Evolutionary conservation across 1,139 yeast species (phyloP).

Genomic region (Hansenula sp.): DNA sequence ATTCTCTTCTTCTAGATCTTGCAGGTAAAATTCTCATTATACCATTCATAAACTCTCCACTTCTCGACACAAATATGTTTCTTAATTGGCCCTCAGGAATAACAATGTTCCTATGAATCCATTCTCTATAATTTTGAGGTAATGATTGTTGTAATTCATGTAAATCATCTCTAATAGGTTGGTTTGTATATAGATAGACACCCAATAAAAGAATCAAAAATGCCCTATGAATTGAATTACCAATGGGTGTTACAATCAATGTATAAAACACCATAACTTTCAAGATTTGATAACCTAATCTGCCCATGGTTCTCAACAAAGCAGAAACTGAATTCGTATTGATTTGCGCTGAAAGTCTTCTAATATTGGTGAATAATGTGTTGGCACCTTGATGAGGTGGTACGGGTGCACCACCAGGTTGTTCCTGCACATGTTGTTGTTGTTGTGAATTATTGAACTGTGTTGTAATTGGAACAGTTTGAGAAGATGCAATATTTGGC

Average conservation of each 20-base stretch:
- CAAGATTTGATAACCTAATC: not conserved
- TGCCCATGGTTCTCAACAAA: not conserved
- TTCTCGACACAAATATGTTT: not conserved
- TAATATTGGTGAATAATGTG: not conserved
- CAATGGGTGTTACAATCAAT: not conserved
- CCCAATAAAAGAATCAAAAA: not conserved
- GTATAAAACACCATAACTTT: not conserved
- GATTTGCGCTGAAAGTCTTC: not conserved
- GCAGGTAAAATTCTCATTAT: not conserved
- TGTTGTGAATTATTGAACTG: not conserved
- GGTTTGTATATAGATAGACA: not conserved
- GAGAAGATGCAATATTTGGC: not conserved
- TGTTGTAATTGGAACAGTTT: not conserved
- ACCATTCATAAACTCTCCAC: not conserved
- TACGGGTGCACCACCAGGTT: not conserved
- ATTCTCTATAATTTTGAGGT: not conserved
- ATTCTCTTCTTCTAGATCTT: not conserved
- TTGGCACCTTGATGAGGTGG: too few species aligned
- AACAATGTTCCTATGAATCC: not conserved
- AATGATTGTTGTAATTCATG: not conserved
- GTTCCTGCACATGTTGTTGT: too few species aligned
- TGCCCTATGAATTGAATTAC: not conserved
- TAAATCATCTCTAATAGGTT: not conserved
- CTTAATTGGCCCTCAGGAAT: not conserved
- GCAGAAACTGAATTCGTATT: not conserved